Evolutionary conservation across 148 eudicot species (phyloP).

Genomic region (Linanthus parryae): DNA sequence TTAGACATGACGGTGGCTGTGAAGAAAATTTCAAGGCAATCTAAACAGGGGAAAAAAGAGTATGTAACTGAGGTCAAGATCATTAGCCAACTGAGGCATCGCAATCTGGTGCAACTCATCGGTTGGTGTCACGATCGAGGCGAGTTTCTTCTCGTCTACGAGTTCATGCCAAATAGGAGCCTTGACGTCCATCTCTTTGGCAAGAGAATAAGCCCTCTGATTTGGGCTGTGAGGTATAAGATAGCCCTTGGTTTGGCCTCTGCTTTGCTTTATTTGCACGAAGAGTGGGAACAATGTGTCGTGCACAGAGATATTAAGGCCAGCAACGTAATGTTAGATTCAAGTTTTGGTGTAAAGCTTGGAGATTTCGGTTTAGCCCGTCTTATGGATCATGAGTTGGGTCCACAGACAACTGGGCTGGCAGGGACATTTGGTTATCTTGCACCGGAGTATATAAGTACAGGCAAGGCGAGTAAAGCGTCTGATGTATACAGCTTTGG

Average conservation of each 20-base stretch:
- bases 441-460: constrained; percentile 2
- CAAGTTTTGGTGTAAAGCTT: constrained; percentile 3
- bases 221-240: constrained; percentile 5
- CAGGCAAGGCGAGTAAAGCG: constrained; percentile 4
- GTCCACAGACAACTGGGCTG: constrained; percentile 1
- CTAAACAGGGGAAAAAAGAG: constrained; percentile 6
- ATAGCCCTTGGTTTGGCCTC: neutral
- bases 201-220: neutral
- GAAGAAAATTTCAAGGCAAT: constrained; percentile 6
- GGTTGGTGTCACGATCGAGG: constrained; percentile 2
- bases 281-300: constrained; percentile 5
- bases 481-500: constrained; percentile 4
- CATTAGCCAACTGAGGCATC: constrained; percentile 6
- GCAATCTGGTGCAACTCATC: neutral
- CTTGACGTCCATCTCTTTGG: constrained; percentile 5
- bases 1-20: constrained; percentile 3
- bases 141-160: constrained; percentile 3
- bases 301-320: constrained; percentile 1
- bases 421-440: constrained; percentile 1
- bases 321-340: constrained; percentile 1
- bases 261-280: constrained; percentile 5
- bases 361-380: constrained; percentile 5
- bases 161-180: neutral
- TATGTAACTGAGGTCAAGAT: constrained; percentile 6
- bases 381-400: constrained; percentile 6